Percentiles rank a stretch among this genome's conserved stretches.
phyloP scores from a whole-genome alignment of 139 green algal genomes.

The Trebouxia sp. region DNA sequence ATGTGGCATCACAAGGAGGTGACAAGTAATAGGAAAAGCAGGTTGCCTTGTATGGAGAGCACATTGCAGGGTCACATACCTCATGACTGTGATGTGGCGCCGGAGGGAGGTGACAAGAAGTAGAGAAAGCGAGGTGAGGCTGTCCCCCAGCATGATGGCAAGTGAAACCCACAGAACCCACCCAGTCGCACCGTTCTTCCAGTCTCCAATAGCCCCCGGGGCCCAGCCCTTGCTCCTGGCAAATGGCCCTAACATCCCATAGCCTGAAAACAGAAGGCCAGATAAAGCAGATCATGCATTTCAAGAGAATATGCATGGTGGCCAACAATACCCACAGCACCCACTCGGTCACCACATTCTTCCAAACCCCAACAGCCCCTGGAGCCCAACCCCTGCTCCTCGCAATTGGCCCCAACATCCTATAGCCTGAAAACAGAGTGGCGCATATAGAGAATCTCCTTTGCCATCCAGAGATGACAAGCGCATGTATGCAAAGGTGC shows the following conservation, averaged over 20 bases:
- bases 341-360: no score
- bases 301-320: background rate
- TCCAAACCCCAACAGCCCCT: no score
- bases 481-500: no score
- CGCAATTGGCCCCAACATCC: no score
- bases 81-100: background rate
- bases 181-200: constrained; percentile 44
- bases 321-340: no score
- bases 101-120: constrained; percentile 35
- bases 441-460: no score
- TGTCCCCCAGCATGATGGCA: constrained; percentile 62
- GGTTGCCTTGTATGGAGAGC: no score
- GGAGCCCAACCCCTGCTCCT: no score
- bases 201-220: constrained; percentile 46
- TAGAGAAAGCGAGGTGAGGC: constrained; percentile 47
- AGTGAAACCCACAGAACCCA: constrained; percentile 65
- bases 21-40: no score
- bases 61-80: background rate
- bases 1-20: no score
- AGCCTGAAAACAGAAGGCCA: constrained; percentile 22
- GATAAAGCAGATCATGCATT: background rate
- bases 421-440: no score
- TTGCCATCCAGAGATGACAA: no score
- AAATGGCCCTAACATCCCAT: constrained; percentile 47
- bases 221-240: constrained; percentile 49